Conservation (phyloP, 495 filamentous ascomycete genomes). For the Bryoglossum gracile region DNA sequence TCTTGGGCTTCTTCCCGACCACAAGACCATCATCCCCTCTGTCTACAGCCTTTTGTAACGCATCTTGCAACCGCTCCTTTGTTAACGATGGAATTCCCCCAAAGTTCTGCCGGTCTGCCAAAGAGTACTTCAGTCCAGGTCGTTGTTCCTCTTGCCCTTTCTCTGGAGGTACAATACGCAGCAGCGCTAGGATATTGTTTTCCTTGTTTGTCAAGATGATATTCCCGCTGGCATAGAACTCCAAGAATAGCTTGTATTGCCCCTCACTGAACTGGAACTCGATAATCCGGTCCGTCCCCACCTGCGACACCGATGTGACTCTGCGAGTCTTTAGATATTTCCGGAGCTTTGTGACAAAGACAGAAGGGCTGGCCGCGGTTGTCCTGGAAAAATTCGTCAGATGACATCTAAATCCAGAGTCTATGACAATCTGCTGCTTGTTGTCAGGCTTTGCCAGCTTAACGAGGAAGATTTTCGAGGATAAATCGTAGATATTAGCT, state of each 20-base stretch:
- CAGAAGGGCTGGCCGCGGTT: constrained; percentile 72
- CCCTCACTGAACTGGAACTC: constrained; percentile 92
- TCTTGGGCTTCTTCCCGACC: constrained; percentile 62
- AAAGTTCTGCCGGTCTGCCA: constrained; percentile 77
- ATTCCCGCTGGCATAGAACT: constrained; percentile 96
- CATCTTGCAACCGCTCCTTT: constrained; percentile 58
- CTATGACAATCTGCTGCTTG: constrained; percentile 81
- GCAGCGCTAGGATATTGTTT: constrained; percentile 65
- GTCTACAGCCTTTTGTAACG: constrained; percentile 57
- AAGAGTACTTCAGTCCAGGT: constrained; percentile 67
- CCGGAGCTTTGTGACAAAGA: constrained; percentile 74
- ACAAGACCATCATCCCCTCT: constrained; percentile 37
- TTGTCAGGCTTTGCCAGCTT: constrained; percentile 82
- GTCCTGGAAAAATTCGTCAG: constrained; percentile 81
- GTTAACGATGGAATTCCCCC: constrained; percentile 67
- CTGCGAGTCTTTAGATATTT: constrained; percentile 83
- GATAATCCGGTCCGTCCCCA: constrained; percentile 90
- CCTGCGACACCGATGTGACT: constrained; percentile 71
- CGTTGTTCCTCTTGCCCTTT: constrained; percentile 72
- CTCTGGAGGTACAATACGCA: constrained; percentile 67
- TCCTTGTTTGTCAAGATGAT: constrained; percentile 83
- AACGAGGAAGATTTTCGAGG: constrained; percentile 82
- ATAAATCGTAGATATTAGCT: constrained; percentile 88
- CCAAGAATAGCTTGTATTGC: constrained; percentile 75
- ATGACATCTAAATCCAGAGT: constrained; percentile 94